phyloP scores from a whole-genome alignment of 495 filamentous ascomycete species.

The Penicillium macrosclerotiorum region DNA sequence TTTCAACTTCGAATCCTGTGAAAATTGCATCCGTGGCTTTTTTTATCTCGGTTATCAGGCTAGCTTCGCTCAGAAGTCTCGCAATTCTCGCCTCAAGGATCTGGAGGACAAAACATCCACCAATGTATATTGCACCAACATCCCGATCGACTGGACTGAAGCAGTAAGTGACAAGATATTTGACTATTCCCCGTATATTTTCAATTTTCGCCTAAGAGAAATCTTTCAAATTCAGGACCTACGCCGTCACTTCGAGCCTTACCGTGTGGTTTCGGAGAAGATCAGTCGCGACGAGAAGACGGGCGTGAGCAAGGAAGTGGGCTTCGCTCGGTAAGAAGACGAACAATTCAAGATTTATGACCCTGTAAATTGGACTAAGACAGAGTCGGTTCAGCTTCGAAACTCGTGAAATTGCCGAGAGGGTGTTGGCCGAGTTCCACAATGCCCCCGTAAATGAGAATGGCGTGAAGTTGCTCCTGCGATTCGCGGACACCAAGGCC shows the following conservation, averaged over 20 bases:
- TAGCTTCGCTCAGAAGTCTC: constrained; percentile 95
- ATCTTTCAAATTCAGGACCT: constrained; percentile 32
- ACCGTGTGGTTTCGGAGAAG: constrained; percentile 83
- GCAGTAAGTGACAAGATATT: constrained; percentile 53
- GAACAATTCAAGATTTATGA: neutral
- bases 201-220: neutral
- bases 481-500: constrained; percentile 92
- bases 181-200: neutral
- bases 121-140: constrained; percentile 95
- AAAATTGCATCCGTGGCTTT: constrained; percentile 95
- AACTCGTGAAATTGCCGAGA: constrained; percentile 79
- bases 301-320: constrained; percentile 92
- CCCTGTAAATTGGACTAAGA: neutral
- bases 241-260: constrained; percentile 63
- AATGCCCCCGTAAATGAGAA: constrained; percentile 59
- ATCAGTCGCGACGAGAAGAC: constrained; percentile 81
- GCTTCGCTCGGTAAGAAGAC: constrained; percentile 80
- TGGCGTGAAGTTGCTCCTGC: constrained; percentile 80
- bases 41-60: constrained; percentile 92
- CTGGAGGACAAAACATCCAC: constrained; percentile 82
- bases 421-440: constrained; percentile 80
- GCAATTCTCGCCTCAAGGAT: constrained; percentile 92
- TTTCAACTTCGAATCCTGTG: constrained; percentile 78
- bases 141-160: constrained; percentile 87
- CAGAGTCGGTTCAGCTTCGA: constrained; percentile 63